Percentiles rank a stretch among this genome's conserved stretches.
Conservation (phyloP, 495 filamentous ascomycete species). For the Neurospora terricola region DNA sequence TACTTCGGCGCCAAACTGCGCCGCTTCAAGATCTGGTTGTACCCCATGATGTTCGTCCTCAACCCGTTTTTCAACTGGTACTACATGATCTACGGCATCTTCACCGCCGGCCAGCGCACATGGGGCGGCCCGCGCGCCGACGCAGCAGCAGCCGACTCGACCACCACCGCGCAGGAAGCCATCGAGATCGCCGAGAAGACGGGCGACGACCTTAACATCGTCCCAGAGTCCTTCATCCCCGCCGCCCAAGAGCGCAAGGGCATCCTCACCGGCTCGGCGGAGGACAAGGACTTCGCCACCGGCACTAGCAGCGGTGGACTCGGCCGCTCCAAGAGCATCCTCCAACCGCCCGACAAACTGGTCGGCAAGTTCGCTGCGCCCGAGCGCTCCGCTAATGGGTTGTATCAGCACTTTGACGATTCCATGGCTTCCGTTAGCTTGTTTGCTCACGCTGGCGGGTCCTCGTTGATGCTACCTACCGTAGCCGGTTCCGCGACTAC, state of each 20-base stretch:
- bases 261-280: conserved; percentile 18
- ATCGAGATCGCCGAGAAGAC: conserved; percentile 67
- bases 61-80: conserved; percentile 99
- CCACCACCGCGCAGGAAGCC: conserved; percentile 73
- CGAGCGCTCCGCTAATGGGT: conserved; percentile 49
- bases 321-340: conserved; percentile 35
- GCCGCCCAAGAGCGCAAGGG: conserved; percentile 42
- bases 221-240: conserved; percentile 80
- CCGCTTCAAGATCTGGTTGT: conserved; percentile 87
- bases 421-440: conserved; percentile 41
- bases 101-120: conserved; percentile 89
- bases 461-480: background rate
- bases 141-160: conserved; percentile 69
- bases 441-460: background rate
- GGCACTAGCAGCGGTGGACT: background rate
- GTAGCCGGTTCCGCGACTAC: background rate
- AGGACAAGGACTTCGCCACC: conserved; percentile 17
- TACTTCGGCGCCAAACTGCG: conserved; percentile 85
- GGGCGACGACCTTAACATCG: conserved; percentile 87
- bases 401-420: conserved; percentile 53
- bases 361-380: conserved; percentile 63
- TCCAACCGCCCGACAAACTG: conserved; percentile 63
- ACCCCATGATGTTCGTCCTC: conserved; percentile 89
- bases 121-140: conserved; percentile 96
- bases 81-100: conserved; percentile 84